A percentile compares a stretch with the other conserved stretches of the same genome.
phyloP scores from a whole-genome alignment of 441 rosid species.

The Jatropha multifida region DNA sequence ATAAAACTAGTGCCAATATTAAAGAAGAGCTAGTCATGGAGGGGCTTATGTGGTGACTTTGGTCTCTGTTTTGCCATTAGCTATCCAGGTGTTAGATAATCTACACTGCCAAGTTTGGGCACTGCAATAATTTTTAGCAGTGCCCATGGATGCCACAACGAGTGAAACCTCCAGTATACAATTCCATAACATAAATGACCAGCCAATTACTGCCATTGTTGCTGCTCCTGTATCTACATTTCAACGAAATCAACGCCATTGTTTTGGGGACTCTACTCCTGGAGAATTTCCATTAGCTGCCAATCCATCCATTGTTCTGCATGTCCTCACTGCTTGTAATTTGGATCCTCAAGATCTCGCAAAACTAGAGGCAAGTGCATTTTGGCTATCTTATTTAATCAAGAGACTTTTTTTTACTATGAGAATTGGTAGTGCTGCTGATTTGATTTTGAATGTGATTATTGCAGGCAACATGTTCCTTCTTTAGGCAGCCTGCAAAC shows the following conservation, averaged over 20 bases:
- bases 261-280: slow-evolving; percentile 75
- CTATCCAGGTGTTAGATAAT: slow-evolving; percentile 39
- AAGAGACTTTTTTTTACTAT: slow-evolving; percentile 11
- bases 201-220: slow-evolving; percentile 57
- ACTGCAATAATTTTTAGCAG: slow-evolving; percentile 51
- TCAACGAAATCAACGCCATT: slow-evolving; percentile 76
- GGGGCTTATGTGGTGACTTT: slow-evolving; percentile 28
- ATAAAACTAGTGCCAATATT: slow-evolving; percentile 8
- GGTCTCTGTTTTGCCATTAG: slow-evolving; percentile 3
- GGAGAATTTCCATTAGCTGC: slow-evolving; percentile 98
- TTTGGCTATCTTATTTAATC: slow-evolving; percentile 13
- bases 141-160: slow-evolving; percentile 94
- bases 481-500: slow-evolving; percentile 96
- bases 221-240: slow-evolving; percentile 50
- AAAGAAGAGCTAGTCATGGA: slow-evolving; percentile 9
- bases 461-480: slow-evolving; percentile 90
- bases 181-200: slow-evolving; percentile 72
- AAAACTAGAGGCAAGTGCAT: slow-evolving; percentile 78
- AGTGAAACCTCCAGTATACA: slow-evolving; percentile 71
- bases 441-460: slow-evolving; percentile 44
- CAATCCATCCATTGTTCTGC: slow-evolving; percentile 87
- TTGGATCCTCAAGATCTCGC: slow-evolving; percentile 97
- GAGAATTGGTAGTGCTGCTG: slow-evolving; percentile 60
- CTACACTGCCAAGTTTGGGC: slow-evolving; percentile 47
- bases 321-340: slow-evolving; percentile 83